Evolutionary conservation across 2,329 filamentous ascomycete species (phyloP), one percentile per base, ranked within the genome.

Genomic region (Trichoderma sp.): DNA sequence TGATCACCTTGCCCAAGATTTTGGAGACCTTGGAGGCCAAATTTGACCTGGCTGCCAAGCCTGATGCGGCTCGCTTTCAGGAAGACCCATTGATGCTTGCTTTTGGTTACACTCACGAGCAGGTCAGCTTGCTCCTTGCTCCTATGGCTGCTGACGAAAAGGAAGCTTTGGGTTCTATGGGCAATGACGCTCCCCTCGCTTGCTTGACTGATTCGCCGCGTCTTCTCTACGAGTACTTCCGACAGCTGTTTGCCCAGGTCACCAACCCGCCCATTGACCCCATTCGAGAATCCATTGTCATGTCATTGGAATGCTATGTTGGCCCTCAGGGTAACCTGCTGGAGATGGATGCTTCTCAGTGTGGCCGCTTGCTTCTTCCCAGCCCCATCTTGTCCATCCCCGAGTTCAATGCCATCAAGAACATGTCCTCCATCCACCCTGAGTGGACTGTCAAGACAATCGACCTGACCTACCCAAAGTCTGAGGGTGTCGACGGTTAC

Each of bases 101-200:
- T 8, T 97, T 96, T 75, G 95, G 94, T 24, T 98, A 97, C 81
- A 96, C 95, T 7, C 91, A 97, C 72, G 95, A 98, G 84, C 95
- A 98, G 81, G 92, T 98, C 79, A 95, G 91, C 80, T 83, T 98
- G 78, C 86, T 98, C 47, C 88, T 98, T 64, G 95, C 92, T 21
- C 95, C 95, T 11, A 98, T 98, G 95, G 95, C 94, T 70, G 94
- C 94, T 29, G 95, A 98, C 77, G 97, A 96, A 71, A 98, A 98
- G 83, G 95, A 98, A 81, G 95, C 95, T 55, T 87, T 98, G 66
- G 95, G 95, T 52, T 98, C 95, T 70, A 98, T 98, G 95, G 95
- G 95, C 75, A 98, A 98, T 78, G 95, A 98, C 84, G 93, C 92
- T 56, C 95, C 95, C 55, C 85, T 98, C 72, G 95, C 95, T 65